Evolutionary conservation across 108 stramenopile genomes (phyloP).

Genomic region (Poteriospumella lacustris): DNA sequence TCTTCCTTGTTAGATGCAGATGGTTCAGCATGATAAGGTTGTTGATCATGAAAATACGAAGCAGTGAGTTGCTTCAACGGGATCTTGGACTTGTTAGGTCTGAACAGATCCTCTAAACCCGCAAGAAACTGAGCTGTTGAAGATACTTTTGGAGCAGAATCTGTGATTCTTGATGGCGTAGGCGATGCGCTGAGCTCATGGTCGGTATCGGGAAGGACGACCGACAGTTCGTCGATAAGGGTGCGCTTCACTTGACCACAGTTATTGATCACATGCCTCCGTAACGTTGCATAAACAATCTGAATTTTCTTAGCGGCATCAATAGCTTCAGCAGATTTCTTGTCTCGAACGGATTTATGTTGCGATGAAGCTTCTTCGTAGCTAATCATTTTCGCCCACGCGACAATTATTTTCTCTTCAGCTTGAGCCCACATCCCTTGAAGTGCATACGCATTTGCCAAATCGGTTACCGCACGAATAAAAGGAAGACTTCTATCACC

Average conservation of each 20-base stretch:
- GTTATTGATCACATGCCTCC: constrained; percentile 2
- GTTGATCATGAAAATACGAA: not conserved
- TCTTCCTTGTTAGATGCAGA: not conserved
- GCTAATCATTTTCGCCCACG: not conserved
- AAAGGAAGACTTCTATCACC: not conserved
- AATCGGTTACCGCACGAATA: not conserved
- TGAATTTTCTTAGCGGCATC: not conserved
- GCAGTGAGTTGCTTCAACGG: not conserved
- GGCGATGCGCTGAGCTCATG: too few species aligned
- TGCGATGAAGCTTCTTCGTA: not conserved
- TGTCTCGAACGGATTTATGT: not conserved
- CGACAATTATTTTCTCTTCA: not conserved
- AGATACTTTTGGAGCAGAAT: too few species aligned
- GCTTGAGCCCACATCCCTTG: constrained; percentile 25
- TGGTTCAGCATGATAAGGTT: not conserved
- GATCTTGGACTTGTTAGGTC: not conserved
- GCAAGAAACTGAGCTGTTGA: not conserved
- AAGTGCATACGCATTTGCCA: constrained; percentile 18
- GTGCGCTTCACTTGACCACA: not conserved
- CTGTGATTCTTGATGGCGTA: too few species aligned
- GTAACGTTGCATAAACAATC: not conserved
- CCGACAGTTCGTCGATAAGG: not conserved
- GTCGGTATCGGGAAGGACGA: too few species aligned
- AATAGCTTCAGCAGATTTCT: too few species aligned
- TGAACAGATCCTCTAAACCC: not conserved